phyloP scores from a whole-genome alignment of 139 green algal species.

The Micromonas pusilla region DNA sequence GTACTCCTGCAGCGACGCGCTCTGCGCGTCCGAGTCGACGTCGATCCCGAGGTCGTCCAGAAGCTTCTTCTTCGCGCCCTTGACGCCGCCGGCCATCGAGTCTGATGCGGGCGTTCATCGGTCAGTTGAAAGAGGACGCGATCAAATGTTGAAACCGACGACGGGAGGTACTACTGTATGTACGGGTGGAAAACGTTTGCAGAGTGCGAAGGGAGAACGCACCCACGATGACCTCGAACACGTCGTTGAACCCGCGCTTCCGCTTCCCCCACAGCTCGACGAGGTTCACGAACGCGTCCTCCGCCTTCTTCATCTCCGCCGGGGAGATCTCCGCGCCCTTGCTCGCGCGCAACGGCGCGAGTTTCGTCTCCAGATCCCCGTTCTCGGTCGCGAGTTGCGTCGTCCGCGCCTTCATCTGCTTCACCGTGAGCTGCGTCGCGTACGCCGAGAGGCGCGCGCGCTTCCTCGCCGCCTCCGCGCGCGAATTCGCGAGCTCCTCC shows the following conservation, averaged over 20 bases:
- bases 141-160: no score
- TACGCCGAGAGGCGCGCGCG: not conserved
- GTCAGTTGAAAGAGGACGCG: no score
- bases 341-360: not conserved
- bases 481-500: not conserved
- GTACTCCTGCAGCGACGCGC: not conserved
- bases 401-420: not conserved
- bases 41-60: not conserved
- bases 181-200: no score
- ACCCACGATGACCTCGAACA: not conserved
- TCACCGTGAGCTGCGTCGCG: not conserved
- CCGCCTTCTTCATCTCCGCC: slow-evolving; percentile 9
- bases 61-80: slow-evolving; percentile 10
- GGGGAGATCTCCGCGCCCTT: not conserved
- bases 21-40: not conserved
- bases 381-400: not conserved
- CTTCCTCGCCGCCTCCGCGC: not conserved
- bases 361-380: not conserved
- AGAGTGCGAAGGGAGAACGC: no score
- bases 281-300: slow-evolving; percentile 6
- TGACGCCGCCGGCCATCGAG: no score
- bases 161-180: no score
- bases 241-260: not conserved
- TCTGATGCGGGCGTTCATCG: no score
- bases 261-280: not conserved